Evolutionary conservation across 495 filamentous ascomycete genomes (phyloP).

Genomic region (Trichocladium antarcticum): DNA sequence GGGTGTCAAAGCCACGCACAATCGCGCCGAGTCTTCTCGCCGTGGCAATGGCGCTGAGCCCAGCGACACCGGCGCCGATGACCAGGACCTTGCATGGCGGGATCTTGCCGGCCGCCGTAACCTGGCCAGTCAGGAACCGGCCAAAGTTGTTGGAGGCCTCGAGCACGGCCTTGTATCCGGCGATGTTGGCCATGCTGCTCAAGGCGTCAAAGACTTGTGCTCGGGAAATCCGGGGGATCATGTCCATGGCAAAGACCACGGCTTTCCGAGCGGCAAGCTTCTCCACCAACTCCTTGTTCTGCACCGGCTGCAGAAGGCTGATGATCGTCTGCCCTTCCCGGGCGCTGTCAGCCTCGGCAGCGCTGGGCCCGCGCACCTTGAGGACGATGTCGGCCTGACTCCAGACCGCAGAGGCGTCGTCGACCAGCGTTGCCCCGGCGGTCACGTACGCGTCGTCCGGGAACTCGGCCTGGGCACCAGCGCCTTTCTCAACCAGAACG

Average conservation of each 20-base stretch:
- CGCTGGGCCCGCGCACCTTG: constrained; percentile 62
- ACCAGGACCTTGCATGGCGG: constrained; percentile 74
- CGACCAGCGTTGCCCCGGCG: constrained; percentile 61
- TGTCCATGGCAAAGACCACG: constrained; percentile 71
- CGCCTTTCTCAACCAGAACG: constrained; percentile 62
- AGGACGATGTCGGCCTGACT: constrained; percentile 60
- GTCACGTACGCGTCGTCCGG: constrained; percentile 57
- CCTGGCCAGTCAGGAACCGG: constrained; percentile 70
- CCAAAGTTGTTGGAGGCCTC: constrained; percentile 77
- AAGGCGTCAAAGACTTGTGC: constrained; percentile 72
- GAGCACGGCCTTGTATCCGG: constrained; percentile 74
- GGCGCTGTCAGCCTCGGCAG: constrained; percentile 50
- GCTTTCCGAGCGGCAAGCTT: constrained; percentile 51
- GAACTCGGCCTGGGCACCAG: constrained; percentile 62
- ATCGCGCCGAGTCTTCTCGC: constrained; percentile 73
- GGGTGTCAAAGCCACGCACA: constrained; percentile 72
- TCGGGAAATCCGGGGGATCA: constrained; percentile 73
- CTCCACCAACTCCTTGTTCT: constrained; percentile 60
- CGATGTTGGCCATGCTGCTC: constrained; percentile 80
- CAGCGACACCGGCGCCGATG: constrained; percentile 73
- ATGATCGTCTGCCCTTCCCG: constrained; percentile 56
- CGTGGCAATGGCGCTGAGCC: constrained; percentile 69
- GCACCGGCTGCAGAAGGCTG: constrained; percentile 62
- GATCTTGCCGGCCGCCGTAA: constrained; percentile 72
- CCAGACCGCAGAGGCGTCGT: constrained; percentile 48